phyloP scores from a whole-genome alignment of 176 grass and related monocot species.

The Rhipidocladum racemiflorum region DNA sequence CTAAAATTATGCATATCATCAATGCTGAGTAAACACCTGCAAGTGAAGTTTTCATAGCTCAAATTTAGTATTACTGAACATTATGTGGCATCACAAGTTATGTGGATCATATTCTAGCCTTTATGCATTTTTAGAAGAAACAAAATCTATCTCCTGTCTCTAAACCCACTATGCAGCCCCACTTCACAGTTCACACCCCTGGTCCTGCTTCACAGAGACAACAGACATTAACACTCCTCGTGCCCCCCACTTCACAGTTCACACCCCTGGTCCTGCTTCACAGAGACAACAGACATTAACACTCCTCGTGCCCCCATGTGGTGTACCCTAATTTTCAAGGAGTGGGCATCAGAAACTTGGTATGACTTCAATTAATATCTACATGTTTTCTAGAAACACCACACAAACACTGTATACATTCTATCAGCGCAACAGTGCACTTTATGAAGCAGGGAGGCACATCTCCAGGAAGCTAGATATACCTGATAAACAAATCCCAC shows the following conservation, averaged over 20 bases:
- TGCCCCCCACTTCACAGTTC: conserved; percentile 7
- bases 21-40: neutral
- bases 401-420: neutral
- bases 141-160: neutral
- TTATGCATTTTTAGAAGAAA: neutral
- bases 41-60: neutral
- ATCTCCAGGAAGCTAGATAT: conserved; percentile 27
- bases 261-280: conserved; percentile 13
- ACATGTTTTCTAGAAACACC: conserved; percentile 12
- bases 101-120: neutral
- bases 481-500: conserved; percentile 98
- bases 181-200: conserved; percentile 18
- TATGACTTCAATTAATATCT: neutral
- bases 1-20: neutral
- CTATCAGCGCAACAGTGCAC: neutral
- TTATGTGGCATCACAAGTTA: neutral
- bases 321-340: neutral
- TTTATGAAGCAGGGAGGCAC: neutral
- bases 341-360: neutral
- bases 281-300: neutral
- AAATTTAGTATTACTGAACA: conserved; percentile 1
- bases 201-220: conserved; percentile 9
- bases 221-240: neutral
- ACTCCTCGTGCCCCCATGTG: neutral
- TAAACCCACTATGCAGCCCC: neutral